Evolutionary conservation across 83 land plant genomes (phyloP), one percentile per base, ranked within the genome.

Genomic region (Picea abies): DNA sequence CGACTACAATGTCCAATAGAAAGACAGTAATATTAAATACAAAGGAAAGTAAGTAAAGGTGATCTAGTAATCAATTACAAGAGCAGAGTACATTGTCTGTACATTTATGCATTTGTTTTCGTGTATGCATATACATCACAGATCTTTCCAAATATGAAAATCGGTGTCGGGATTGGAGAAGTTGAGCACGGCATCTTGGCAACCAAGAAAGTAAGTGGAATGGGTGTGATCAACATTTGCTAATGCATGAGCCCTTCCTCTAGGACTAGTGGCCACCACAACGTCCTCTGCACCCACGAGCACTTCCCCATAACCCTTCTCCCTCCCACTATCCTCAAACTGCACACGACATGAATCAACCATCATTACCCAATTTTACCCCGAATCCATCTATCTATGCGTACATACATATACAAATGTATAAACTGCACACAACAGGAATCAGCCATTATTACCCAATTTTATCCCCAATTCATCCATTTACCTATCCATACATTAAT

Each of bases 211-310:
- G 77, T 70, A 92, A 67, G 94, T 87, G 47, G 83, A 82, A 25
- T 73, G 78, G 12, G 78, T n/a, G 12, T 75, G 84, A 84, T 92
- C 94, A 5, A 87, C 22, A 72, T 92, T 92, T 10, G 86, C 80
- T 58, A 92, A 44, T 26, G 94, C 94, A 85, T 92, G 94, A 3
- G 94, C 94, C n/a, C 89, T 92, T 70, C 94, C 94, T 26, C 80
- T 76, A n/a, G 89, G 90, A 65, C 94, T 92, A 26, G 88, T 90
- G 22, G 89, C 90, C 49, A 92, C 84, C n/a, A 90, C 89, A 78
- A 90, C 87, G 68, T 88, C 92, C 66, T 92, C 87, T 25, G 78
- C 89, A 11, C 83, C 89, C 64, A 92, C 79, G 17, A 56, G 81
- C 44, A 85, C 90, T 79, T 92, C 89, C 11, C 88, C 87, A 80